Evolutionary conservation across 2,329 filamentous ascomycete genomes (phyloP).

Genomic region (Fusarium cicatricum): DNA sequence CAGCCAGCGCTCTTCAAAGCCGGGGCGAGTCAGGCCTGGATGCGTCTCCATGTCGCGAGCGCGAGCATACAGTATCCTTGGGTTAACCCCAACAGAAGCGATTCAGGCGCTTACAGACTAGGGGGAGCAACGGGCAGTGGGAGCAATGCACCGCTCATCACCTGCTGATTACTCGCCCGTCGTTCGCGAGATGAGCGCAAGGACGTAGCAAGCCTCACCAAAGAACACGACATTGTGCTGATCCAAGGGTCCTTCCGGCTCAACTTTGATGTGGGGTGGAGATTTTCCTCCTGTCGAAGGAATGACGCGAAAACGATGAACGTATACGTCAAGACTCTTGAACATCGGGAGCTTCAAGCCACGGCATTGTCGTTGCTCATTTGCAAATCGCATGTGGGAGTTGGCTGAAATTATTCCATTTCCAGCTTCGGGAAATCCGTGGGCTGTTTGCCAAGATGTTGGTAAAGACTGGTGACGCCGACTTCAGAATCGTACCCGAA

Average conservation of each 20-base stretch:
- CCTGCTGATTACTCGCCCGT: constrained; percentile 5
- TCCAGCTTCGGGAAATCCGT: constrained; percentile 4
- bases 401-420: neutral
- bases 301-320: constrained; percentile 38
- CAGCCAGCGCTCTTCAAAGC: constrained; percentile 10
- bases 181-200: constrained; percentile 16
- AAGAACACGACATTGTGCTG: constrained; percentile 21
- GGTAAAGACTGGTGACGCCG: neutral
- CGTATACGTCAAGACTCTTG: constrained; percentile 34
- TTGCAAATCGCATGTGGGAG: neutral
- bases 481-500: no score
- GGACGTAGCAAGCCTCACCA: constrained; percentile 19
- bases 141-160: constrained; percentile 9
- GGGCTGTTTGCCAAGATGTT: constrained; percentile 14
- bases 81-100: constrained; percentile 9
- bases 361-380: neutral
- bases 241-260: constrained; percentile 2
- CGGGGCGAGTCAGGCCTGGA: constrained; percentile 35
- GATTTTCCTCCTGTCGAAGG: constrained; percentile 11
- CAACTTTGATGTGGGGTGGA: constrained; percentile 10
- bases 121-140: no score
- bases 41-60: constrained; percentile 33
- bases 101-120: constrained; percentile 35
- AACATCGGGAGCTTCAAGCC: constrained; percentile 11
- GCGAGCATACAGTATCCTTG: no score